Base-by-base conservation (phyloP, 345 rosid species). In the Hibiscus mutabilis region DNA sequence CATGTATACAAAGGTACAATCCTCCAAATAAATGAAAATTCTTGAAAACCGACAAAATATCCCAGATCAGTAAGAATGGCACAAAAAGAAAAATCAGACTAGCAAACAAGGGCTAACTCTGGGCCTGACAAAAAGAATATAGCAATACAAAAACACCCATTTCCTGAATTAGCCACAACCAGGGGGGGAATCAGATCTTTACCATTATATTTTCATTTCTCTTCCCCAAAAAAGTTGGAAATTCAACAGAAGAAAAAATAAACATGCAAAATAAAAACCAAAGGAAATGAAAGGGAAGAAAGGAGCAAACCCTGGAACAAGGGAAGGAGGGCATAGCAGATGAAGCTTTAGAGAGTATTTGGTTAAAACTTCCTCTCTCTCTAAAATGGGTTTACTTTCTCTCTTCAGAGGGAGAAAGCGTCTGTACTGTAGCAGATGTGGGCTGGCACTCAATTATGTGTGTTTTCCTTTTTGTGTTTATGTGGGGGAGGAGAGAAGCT, bases 321-420 rank as follows among this genome's bases (percentile, higher is more conserved):
- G 19, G 55, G n/a, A 49, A 49, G 55, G 55, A 49, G 55, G 55
- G 1, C 55, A 49, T 49, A n/a, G 55, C n/a, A 49, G 55, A 49
- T 49, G 55, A 49, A 49, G 55, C 6, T 49, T 49, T 16, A 49
- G 19, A 93, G 97, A 49, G 55, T 19, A 49, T 49, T 49, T 16
- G 2, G 55, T 49, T 49, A 49, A 16, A 16, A 16, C n/a, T 49
- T 49, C 55, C 55, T 49, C 55, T 49, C 55, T 49, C 55, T 49
- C 19, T 49, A 49, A 49, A 49, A 49, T 15, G 55, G 55, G 18
- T 49, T 49, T 49, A 3, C 16, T 47, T 47, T 49, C 7, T 49
- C 18, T 49, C 3, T 15, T 14, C 4, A 15, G 18, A 49, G 53
- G 5, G 18, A 49, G 55, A 49, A 49, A 49, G 19, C 18, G 55